These are phyloP conservation scores for Pseudozyma thailandica DNA, from an alignment of 1,284 basidiomycete genomes.

Conservation along the genomic window DNA sequence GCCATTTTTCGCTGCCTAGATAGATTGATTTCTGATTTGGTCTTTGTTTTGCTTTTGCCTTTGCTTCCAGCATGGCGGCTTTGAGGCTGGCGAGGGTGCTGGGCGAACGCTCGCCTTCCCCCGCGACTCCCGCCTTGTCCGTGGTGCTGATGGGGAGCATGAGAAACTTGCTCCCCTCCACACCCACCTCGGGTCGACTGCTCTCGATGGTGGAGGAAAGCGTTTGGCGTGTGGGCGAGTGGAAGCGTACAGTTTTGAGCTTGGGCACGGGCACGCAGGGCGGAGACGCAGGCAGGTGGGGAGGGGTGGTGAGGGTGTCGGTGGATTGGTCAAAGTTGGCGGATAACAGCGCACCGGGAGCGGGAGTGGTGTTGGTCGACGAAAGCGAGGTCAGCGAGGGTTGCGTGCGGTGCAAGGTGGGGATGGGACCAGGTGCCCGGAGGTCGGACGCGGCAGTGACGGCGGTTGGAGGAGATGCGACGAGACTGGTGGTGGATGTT, in stretches of 20 bases:
- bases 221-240: neutral
- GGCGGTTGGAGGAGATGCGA: neutral
- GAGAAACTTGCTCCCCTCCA: slow-evolving; percentile 5
- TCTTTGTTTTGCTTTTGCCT: slow-evolving; percentile 18
- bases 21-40: slow-evolving; percentile 29
- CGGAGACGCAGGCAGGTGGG: neutral
- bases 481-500: neutral
- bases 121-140: neutral
- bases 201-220: slow-evolving; percentile 6
- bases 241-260: slow-evolving; percentile 28
- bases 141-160: neutral
- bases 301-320: neutral
- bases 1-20: slow-evolving; percentile 30
- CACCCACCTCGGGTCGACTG: neutral
- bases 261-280: no score
- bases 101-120: slow-evolving; percentile 28
- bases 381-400: neutral
- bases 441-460: neutral
- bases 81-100: slow-evolving; percentile 21
- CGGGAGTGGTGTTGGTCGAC: neutral
- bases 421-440: slow-evolving; percentile 4
- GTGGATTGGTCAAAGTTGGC: neutral
- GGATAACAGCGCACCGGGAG: neutral
- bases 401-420: neutral
- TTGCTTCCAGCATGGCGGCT: slow-evolving; percentile 42